Evolutionary conservation across 2,329 filamentous ascomycete genomes (phyloP), one percentile per base, ranked within the genome.

Genomic region (Apiospora pterosperma): DNA sequence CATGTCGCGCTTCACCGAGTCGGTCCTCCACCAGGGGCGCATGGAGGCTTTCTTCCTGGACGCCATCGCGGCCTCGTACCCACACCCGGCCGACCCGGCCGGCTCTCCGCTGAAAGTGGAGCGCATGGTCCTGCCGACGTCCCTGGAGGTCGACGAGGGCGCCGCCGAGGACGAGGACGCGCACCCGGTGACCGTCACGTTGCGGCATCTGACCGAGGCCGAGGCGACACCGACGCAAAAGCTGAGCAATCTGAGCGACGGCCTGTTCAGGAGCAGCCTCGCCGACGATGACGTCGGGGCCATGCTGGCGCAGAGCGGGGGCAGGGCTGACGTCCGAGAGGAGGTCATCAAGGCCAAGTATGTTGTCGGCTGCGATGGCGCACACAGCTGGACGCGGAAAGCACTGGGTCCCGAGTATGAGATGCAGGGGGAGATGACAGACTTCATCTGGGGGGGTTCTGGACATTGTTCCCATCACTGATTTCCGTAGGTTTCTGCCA

Each of bases 281-380:
- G 74, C 78, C 0, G 74, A 79, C 2, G 84, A 86, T 66, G 85
- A 87, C 63, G 84, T 82, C 0, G 79, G 84, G 7, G 82, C 85
- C 16, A 71, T 87, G 36, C 63, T 76, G 6, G 67, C 65, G 16
- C 66, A 68, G 28, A 67, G 59, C 2, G 67, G 68, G 3, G 52
- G 55, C 16, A 72, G 71, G 41, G 78, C 74, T 64, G 80, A 72
- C 16, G 73, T 76, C 70, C 66, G 68, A 69, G 72, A 74, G 60
- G 83, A 85, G 68, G 71, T 75, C 0, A 76, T 89, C 2, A 82
- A 78, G 42, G 82, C 84, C 6, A 88, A 88, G 71, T 92, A 90
- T 67, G 79, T 92, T 36, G 80, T 92, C 4, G 90, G 89, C 0
- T 88, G 86, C 55, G 90, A 92, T 67, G 90, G 90, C 0, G 89